Percentiles rank a stretch among this genome's conserved stretches.
These are phyloP conservation scores for Avicennia marina DNA, from an alignment of 257 asterid genomes.

Conservation along the genomic window DNA sequence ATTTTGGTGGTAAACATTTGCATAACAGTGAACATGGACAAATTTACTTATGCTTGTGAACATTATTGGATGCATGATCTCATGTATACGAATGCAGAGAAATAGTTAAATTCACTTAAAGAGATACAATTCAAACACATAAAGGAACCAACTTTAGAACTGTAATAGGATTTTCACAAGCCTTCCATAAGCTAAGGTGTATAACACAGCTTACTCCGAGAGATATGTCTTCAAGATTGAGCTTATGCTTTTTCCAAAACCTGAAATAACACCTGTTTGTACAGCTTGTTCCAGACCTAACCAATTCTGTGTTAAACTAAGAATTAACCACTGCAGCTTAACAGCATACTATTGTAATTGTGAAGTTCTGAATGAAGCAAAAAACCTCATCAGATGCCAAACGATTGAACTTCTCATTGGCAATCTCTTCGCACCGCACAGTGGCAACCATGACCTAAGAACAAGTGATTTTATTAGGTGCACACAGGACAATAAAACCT, in stretches of 20 bases:
- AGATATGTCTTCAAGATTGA: slow-evolving; percentile 39
- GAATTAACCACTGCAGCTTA: neutral
- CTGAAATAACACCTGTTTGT: slow-evolving; percentile 31
- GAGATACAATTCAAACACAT: too few species aligned
- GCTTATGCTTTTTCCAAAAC: slow-evolving; percentile 45
- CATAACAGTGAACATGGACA: too few species aligned
- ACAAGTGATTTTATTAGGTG: neutral
- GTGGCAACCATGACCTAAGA: slow-evolving; percentile 58
- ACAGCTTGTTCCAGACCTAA: slow-evolving; percentile 41
- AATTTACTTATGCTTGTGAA: too few species aligned
- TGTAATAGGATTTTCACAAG: neutral
- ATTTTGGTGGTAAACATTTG: too few species aligned
- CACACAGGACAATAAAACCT: neutral
- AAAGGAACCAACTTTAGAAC: too few species aligned
- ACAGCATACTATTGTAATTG: neutral
- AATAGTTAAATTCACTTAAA: too few species aligned
- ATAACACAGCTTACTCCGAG: slow-evolving; percentile 35
- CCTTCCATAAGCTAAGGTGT: neutral
- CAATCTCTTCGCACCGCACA: slow-evolving; percentile 60
- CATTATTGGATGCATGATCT: too few species aligned
- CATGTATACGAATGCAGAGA: too few species aligned
- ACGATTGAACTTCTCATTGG: slow-evolving; percentile 37
- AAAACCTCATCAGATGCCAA: slow-evolving; percentile 39
- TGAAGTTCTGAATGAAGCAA: slow-evolving; percentile 10
- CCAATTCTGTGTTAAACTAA: slow-evolving; percentile 35